These are phyloP conservation scores for Hansenula sp. DNA, from an alignment of 1,139 yeast species.

Conservation along the genomic window DNA sequence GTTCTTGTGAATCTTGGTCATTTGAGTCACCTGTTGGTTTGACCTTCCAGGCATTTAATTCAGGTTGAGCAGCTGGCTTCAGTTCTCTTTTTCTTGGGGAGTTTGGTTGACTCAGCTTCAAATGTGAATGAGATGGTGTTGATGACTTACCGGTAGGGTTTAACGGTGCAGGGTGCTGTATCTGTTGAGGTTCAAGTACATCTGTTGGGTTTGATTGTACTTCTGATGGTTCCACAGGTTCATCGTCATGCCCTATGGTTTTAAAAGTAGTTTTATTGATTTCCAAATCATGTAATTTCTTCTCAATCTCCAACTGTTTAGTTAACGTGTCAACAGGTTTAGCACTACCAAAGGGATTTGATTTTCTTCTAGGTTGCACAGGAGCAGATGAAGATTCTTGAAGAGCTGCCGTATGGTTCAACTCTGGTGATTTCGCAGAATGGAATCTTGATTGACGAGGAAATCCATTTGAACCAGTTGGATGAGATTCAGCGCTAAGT, in stretches of 20 bases:
- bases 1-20: background rate
- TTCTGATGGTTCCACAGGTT: background rate
- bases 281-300: slow-evolving; percentile 41
- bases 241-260: slow-evolving; percentile 34
- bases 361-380: slow-evolving; percentile 23
- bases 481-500: background rate
- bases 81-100: slow-evolving; percentile 5
- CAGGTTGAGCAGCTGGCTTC: slow-evolving; percentile 16
- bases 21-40: background rate
- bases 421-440: background rate
- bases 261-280: slow-evolving; percentile 57
- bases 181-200: background rate
- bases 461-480: background rate
- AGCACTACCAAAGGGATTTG: slow-evolving; percentile 51
- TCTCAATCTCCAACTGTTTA: slow-evolving; percentile 43
- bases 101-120: slow-evolving; percentile 1
- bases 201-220: background rate
- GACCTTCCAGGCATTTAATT: slow-evolving; percentile 16
- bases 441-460: slow-evolving; percentile 2
- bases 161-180: background rate
- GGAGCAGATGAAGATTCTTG: too few species aligned
- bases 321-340: slow-evolving; percentile 50
- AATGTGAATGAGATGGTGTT: background rate
- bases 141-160: background rate
- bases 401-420: slow-evolving; percentile 26